Base-by-base conservation (phyloP, 768 basidiomycete species). In the Pleurotus tuoliensis region DNA sequence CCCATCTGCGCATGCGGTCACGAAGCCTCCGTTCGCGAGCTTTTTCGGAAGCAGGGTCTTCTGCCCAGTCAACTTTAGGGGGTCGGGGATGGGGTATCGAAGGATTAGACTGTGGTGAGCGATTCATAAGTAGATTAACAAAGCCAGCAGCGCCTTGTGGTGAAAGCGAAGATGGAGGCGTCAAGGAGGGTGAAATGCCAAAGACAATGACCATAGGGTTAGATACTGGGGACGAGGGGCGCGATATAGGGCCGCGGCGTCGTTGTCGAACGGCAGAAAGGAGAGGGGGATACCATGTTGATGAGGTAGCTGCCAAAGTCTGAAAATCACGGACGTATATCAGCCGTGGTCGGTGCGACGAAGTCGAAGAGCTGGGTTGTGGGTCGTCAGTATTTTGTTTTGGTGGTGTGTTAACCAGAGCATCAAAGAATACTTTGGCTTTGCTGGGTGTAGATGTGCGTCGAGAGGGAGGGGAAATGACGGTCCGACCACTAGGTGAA, bases 151-250 rank as follows among this genome's bases (percentile, higher is more conserved):
- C 62, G 24, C 55, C 62, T 38, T 63, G 70, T 40, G 37, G 34
- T 7, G 51, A 40, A 38, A 41, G 22, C 4, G 37, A 20, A 16
- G 15, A 24, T 47, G 63, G 61, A n/a, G 81, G 78, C 12, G 82
- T 72, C n/a, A 93, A 71, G 3, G 90, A 73, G 24, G 94, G 92
- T 0, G 88, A 86, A 64, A 92, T 84, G n/a, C 93, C 92, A 63
- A 96, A 90, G 15, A 97, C 77, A 47, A 97, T 92, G 6, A 87
- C 83, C 62, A 87, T 90, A 2, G 93, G 91, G 64, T 83, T 83
- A 37, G 70, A 61, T 11, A 85, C 79, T 1, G 84, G 79, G n/a
- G 83, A 81, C 4, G 82, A 76, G 9, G 84, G 77, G 25, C 83
- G 76, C 0, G 83, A 71, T 6, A 87, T 72, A 3, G 86, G 76